Percentiles rank a stretch among this genome's conserved stretches.
Evolutionary conservation across 345 rosid species (phyloP).

Genomic region (Clausena lansium): DNA sequence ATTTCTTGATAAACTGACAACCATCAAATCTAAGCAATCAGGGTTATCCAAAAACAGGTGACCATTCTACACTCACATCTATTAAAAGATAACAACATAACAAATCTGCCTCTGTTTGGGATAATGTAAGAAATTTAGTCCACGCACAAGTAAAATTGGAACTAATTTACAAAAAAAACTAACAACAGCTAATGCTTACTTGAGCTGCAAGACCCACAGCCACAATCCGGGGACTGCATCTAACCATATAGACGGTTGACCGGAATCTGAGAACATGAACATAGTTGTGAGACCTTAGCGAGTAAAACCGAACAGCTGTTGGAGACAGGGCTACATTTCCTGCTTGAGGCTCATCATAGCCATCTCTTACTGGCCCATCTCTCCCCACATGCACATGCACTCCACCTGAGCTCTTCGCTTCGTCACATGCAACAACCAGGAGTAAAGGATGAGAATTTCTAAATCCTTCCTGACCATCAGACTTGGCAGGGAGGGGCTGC

Average conservation of each 20-base stretch:
- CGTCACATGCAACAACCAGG: constrained; percentile 85
- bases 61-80: neutral
- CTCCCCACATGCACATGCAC: constrained; percentile 39
- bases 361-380: constrained; percentile 61
- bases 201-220: constrained; percentile 91
- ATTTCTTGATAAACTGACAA: constrained; percentile 8
- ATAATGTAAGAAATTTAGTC: neutral
- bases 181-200: constrained; percentile 42
- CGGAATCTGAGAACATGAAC: constrained; percentile 92
- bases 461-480: constrained; percentile 71
- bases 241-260: constrained; percentile 84
- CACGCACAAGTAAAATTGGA: neutral
- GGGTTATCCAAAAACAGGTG: neutral
- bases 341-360: constrained; percentile 47
- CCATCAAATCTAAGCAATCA: constrained; percentile 16
- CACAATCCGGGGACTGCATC: constrained; percentile 84
- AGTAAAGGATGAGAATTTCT: constrained; percentile 89
- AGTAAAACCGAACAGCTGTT: constrained; percentile 81
- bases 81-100: neutral
- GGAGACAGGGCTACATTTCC: constrained; percentile 59
- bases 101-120: neutral
- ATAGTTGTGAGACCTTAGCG: constrained; percentile 78
- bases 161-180: neutral
- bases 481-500: constrained; percentile 79
- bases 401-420: constrained; percentile 46